A percentile compares a stretch with the other conserved stretches of the same genome.
Conservation (phyloP, 208 protist genomes). For the Trypanosoma lewisi region DNA sequence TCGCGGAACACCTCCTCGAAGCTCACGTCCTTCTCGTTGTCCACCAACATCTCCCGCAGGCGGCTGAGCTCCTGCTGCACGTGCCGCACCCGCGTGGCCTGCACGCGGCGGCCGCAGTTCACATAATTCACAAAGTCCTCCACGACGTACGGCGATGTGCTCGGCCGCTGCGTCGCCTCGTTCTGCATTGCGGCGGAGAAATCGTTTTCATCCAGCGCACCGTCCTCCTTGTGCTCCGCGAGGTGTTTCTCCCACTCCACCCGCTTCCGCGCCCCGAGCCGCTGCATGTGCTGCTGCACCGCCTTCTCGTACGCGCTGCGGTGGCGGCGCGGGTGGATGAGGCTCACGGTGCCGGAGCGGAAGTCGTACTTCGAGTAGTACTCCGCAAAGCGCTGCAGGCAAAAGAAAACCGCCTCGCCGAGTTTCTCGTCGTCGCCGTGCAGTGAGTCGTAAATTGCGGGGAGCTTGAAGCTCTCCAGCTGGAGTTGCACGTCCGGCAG, state of each 20-base stretch:
- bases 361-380: slow-evolving; percentile 90
- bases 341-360: slow-evolving; percentile 68
- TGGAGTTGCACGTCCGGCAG: slow-evolving; percentile 46
- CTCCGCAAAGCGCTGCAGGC: slow-evolving; percentile 75
- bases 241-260: slow-evolving; percentile 64
- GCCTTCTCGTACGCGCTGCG: slow-evolving; percentile 66
- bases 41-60: slow-evolving; percentile 47
- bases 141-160: slow-evolving; percentile 65
- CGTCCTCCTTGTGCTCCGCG: slow-evolving; percentile 33
- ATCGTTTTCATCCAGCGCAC: slow-evolving; percentile 44
- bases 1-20: slow-evolving; percentile 47
- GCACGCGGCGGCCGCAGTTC: slow-evolving; percentile 80
- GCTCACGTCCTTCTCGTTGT: slow-evolving; percentile 38
- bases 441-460: slow-evolving; percentile 74
- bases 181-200: slow-evolving; percentile 59
- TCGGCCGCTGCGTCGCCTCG: slow-evolving; percentile 57
- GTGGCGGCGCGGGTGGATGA: slow-evolving; percentile 81
- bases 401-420: slow-evolving; percentile 86
- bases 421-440: slow-evolving; percentile 75
- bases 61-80: slow-evolving; percentile 53
- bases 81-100: slow-evolving; percentile 40
- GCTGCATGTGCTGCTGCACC: slow-evolving; percentile 53
- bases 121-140: slow-evolving; percentile 91
- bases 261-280: slow-evolving; percentile 43
- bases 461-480: slow-evolving; percentile 52